Base-by-base conservation (phyloP, 805 yeast genomes). In the Starmerella khaoyaiensis region DNA sequence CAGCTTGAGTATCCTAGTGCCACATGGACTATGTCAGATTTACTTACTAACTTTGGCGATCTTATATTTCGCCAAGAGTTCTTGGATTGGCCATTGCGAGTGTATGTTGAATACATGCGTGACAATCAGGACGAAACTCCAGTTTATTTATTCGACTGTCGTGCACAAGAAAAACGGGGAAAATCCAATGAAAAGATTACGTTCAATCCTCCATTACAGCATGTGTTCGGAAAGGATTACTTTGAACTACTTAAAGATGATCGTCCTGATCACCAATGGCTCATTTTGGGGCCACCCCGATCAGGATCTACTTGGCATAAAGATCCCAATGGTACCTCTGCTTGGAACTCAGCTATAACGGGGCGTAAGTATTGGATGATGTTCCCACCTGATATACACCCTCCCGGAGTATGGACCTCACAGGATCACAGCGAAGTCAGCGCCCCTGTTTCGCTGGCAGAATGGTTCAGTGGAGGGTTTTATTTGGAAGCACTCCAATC, bases 291-390 rank as follows among this genome's bases (percentile, higher is more conserved):
- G 0, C 84, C 93, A 2, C 64, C 61, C 16, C 59, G 93, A 33
- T 74, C 83, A 6, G 96, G 95, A 0, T 80, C 93, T 1, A 79
- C 93, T 0, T 84, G 83, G 57, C 96, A 84, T 56, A 84, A 86
- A 50, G 96, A 84, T 52, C 96, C 96, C 6, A 84, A 84, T 54
- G 71, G 72, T 31, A 86, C 95, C 0, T 72, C 79, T 35, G 95
- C 95, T 0, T 84, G 95, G 95, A 84, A 84, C 55, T 71, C 86
- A 0, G 73, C 76, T 2, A 56, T 84, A 2, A 62, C 69, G 2
- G 95, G 95, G 1, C 60, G 69, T 36, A 83, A 83, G 55, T 62
- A 84, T 31, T 83, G 95, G 95, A 62, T 84, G 17, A 80, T 84
- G 93, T 63, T 82, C 14, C 94, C 93, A 1, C 90, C 93, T 0